phyloP scores from a whole-genome alignment of 2,329 filamentous ascomycete species.

The Epichloe uncinata region DNA sequence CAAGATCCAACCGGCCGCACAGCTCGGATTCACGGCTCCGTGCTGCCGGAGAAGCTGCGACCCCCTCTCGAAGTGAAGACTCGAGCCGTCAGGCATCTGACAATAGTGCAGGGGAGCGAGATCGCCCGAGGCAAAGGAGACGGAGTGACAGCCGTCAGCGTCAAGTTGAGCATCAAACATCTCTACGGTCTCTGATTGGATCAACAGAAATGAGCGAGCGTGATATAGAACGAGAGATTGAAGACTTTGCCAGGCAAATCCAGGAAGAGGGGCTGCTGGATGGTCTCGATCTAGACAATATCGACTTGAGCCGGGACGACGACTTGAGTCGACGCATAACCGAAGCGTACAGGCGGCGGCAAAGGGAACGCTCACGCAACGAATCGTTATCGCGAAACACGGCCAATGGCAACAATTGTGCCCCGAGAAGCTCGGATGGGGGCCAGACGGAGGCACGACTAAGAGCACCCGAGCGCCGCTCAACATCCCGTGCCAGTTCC shows the following conservation, averaged over 20 bases:
- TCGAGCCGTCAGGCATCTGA: conserved; percentile 18
- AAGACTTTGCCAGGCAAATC: conserved; percentile 82
- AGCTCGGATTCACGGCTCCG: conserved; percentile 19
- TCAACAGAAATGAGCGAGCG: conserved; percentile 62
- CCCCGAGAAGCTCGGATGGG: conserved; percentile 19
- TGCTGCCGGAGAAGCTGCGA: conserved; percentile 11
- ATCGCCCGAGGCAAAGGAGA: conserved; percentile 19
- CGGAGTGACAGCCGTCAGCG: conserved; percentile 37
- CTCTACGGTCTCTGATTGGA: conserved; percentile 71
- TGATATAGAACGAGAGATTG: conserved; percentile 77
- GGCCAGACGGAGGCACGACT: conserved; percentile 14
- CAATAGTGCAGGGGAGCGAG: conserved; percentile 23
- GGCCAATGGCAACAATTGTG: conserved; percentile 29
- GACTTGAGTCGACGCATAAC: conserved; percentile 84
- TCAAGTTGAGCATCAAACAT: conserved; percentile 79
- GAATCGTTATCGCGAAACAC: conserved; percentile 18
- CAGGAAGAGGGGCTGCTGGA: conserved; percentile 77
- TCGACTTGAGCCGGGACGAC: conserved; percentile 74
- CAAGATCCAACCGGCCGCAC: conserved; percentile 18
- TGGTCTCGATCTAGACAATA: conserved; percentile 76
- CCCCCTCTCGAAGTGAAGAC: conserved; percentile 14
- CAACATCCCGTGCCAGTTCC: conserved; percentile 29
- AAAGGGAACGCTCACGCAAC: conserved; percentile 45
- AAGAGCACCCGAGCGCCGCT: conserved; percentile 15
- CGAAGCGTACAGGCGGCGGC: conserved; percentile 69